A percentile compares a stretch with the other conserved stretches of the same genome.
These are phyloP conservation scores for Globisporangium abappressorium DNA, from an alignment of 352 stramenopile species.

Conservation along the genomic window DNA sequence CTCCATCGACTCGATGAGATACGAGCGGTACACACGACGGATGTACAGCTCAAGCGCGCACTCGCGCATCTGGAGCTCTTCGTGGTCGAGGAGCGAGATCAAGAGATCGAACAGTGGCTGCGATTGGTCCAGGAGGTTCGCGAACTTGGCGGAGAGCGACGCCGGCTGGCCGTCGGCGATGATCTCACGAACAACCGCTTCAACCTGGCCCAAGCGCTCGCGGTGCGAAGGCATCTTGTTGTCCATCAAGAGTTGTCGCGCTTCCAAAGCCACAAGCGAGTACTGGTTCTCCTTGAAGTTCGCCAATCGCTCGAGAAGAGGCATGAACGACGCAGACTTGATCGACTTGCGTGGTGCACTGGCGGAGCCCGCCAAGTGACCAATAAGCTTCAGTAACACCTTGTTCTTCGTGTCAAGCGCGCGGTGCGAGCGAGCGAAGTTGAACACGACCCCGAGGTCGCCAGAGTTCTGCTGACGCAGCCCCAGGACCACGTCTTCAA, in stretches of 20 bases:
- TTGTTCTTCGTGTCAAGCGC: slow-evolving; percentile 87
- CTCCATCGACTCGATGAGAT: slow-evolving; percentile 82
- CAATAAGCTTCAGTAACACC: slow-evolving; percentile 71
- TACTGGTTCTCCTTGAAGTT: slow-evolving; percentile 91
- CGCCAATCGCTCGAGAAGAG: slow-evolving; percentile 83
- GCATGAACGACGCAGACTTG: slow-evolving; percentile 65
- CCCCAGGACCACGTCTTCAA: slow-evolving; percentile 77
- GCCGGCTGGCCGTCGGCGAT: slow-evolving; percentile 44
- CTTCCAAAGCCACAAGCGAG: slow-evolving; percentile 92
- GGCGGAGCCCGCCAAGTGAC: slow-evolving; percentile 40
- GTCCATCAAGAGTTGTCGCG: slow-evolving; percentile 95
- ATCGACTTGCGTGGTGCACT: slow-evolving; percentile 46
- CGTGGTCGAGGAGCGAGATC: slow-evolving; percentile 75
- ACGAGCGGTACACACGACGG: slow-evolving; percentile 84
- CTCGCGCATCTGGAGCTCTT: slow-evolving; percentile 63
- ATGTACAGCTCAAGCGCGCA: slow-evolving; percentile 81
- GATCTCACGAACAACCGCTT: slow-evolving; percentile 69
- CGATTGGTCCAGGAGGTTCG: slow-evolving; percentile 71
- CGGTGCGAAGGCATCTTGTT: slow-evolving; percentile 96
- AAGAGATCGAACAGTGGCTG: slow-evolving; percentile 85
- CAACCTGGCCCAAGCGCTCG: slow-evolving; percentile 83
- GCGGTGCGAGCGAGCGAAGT: slow-evolving; percentile 91
- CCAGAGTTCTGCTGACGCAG: slow-evolving; percentile 91
- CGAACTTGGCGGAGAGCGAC: slow-evolving; percentile 56
- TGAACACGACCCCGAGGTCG: slow-evolving; percentile 80